Base-by-base conservation (phyloP, 169 alveolate species). In the Babesia sp. region DNA sequence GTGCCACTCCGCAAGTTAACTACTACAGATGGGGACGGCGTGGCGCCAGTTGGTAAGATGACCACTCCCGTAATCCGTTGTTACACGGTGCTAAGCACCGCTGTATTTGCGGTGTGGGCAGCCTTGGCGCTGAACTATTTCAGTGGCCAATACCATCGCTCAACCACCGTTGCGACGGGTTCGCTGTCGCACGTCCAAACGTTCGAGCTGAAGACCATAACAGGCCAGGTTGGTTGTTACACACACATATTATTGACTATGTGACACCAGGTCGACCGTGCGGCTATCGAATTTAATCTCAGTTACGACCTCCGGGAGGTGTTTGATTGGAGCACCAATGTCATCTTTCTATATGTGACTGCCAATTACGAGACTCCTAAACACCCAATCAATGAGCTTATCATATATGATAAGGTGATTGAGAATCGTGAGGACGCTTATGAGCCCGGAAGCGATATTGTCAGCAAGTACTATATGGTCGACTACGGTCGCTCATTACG, bases 321-420 rank as follows among this genome's bases (percentile, higher is more conserved):
- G 41, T 81, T 81, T 31, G 80, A 81, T 50, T 81, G 89, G 89
- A 81, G 84, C 66, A 63, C 89, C 33, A 67, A 72, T 48, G 56
- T 56, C 18, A 24, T 81, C 18, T 81, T 71, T 28, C 45, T 81
- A 29, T 81, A 81, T 66, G 84, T 71, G 36, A 72, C 84, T 1
- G 89, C 84, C 18, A 57, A 63, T 20, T 81, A 81, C 57, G 84
- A 71, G 48, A 81, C 83, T 6, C 42, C 75, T 6, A 63, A 53
- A 28, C 84, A 81, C 48, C 53, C 44, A 5, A 22, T 68, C 9
- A 81, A 72, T 51, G 84, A 81, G 61, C 45, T 81, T 3, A 57
- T 81, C 44, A 81, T 81, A 1, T 48, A 48, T 56, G 89, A 81
- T 56, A 72, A 71, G 79, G 44, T 81, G 1, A 58, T 81, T 6